A percentile compares a stretch with the other conserved stretches of the same genome.
These are phyloP conservation scores for Verticillium dahliae DNA, from an alignment of 2,329 filamentous ascomycete genomes.

Conservation along the genomic window DNA sequence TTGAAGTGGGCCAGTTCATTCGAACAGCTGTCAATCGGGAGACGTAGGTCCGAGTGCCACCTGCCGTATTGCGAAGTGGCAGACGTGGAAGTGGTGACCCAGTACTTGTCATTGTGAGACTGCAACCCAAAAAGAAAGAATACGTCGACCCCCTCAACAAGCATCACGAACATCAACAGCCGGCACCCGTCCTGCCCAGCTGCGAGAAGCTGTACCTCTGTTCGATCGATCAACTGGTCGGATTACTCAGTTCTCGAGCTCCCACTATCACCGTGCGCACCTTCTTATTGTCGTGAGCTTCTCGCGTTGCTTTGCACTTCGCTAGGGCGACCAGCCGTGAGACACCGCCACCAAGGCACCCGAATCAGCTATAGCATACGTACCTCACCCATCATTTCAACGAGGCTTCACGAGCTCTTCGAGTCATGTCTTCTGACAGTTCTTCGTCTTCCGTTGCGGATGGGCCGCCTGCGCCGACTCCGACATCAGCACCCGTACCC, in stretches of 20 bases:
- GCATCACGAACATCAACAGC: background rate
- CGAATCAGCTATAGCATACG: background rate
- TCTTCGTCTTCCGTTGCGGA: constrained; percentile 16
- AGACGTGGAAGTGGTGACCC: background rate
- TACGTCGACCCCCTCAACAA: background rate
- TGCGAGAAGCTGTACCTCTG: background rate
- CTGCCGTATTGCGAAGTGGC: background rate
- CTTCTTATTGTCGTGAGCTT: background rate
- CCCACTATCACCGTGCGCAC: background rate
- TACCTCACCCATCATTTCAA: background rate
- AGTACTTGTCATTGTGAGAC: background rate
- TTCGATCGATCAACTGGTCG: background rate
- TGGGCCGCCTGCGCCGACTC: constrained; percentile 15
- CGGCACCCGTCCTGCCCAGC: background rate
- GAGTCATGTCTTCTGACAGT: constrained; percentile 31
- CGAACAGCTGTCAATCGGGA: background rate
- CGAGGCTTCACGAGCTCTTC: constrained; percentile 5
- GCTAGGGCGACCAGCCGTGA: background rate
- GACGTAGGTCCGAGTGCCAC: background rate
- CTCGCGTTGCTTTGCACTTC: background rate
- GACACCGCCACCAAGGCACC: background rate
- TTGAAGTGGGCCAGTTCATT: background rate
- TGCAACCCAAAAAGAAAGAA: background rate
- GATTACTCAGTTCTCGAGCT: background rate
- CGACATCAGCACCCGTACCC: constrained; percentile 5